A percentile compares a stretch with the other conserved stretches of the same genome.
These are phyloP conservation scores for Aspergillus bertholletiae DNA, from an alignment of 495 filamentous ascomycete genomes.

Conservation along the genomic window DNA sequence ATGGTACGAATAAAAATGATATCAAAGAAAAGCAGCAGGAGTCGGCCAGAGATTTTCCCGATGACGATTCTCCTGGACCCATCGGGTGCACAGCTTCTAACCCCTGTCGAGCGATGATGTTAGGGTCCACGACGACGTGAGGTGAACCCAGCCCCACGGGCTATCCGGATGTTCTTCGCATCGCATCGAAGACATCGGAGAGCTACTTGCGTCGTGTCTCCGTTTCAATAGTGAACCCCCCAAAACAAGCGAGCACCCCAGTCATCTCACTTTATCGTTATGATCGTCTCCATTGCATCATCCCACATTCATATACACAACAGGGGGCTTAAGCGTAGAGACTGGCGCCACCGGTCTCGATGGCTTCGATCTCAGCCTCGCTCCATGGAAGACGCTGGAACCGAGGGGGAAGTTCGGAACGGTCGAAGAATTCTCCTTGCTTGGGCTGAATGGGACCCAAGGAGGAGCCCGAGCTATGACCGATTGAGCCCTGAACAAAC, in stretches of 20 bases:
- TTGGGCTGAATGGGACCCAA: conserved; percentile 69
- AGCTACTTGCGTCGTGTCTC: neutral
- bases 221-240: neutral
- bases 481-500: conserved; percentile 52
- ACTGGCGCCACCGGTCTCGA: conserved; percentile 88
- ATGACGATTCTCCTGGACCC: neutral
- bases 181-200: neutral
- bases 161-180: neutral
- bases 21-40: conserved; percentile 18
- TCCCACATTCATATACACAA: conserved; percentile 4
- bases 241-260: conserved; percentile 1
- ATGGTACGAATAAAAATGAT: conserved; percentile 18
- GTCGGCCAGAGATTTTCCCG: conserved; percentile 9
- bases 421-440: conserved; percentile 81
- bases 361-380: conserved; percentile 85
- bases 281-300: conserved; percentile 16
- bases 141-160: conserved; percentile 1
- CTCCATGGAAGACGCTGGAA: conserved; percentile 73
- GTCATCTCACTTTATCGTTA: conserved; percentile 5
- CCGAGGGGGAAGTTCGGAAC: conserved; percentile 76
- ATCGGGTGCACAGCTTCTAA: neutral
- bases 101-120: neutral
- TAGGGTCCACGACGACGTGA: conserved; percentile 1
- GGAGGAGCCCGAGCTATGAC: conserved; percentile 58
- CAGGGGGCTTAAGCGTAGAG: conserved; percentile 44